Percentiles rank a stretch among this genome's conserved stretches.
Evolutionary conservation across 768 basidiomycete species (phyloP).

Genomic region (Epithele typhae): DNA sequence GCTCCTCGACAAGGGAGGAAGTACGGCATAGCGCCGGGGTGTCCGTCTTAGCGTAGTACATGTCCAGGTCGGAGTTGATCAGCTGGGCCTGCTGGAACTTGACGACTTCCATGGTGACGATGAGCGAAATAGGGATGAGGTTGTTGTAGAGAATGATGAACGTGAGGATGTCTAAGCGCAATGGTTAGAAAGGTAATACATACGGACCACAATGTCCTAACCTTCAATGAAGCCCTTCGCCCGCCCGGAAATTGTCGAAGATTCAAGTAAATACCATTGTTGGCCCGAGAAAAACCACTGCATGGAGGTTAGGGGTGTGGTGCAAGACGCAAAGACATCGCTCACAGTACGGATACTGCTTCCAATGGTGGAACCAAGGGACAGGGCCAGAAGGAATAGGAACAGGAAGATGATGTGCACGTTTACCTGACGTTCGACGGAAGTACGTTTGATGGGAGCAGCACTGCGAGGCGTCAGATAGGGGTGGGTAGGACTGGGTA

Average conservation of each 20-base stretch:
- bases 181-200: neutral
- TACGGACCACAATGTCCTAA: no score
- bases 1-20: conserved; percentile 95
- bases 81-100: conserved; percentile 97
- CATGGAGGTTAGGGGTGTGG: neutral
- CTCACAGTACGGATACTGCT: conserved; percentile 78
- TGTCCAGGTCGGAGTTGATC: conserved; percentile 97
- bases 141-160: conserved; percentile 99
- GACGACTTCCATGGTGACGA: conserved; percentile 99
- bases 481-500: neutral
- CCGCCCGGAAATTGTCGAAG: conserved; percentile 53
- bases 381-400: conserved; percentile 78
- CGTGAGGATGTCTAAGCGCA: conserved; percentile 78
- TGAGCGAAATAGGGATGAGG: conserved; percentile 96
- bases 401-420: conserved; percentile 95
- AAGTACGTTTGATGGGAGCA: conserved; percentile 94
- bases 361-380: conserved; percentile 88
- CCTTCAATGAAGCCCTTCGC: conserved; percentile 84
- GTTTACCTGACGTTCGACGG: conserved; percentile 95
- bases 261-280: conserved; percentile 88
- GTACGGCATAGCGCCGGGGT: conserved; percentile 98
- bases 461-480: conserved; percentile 47
- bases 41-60: conserved; percentile 95
- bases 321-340: neutral
- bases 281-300: conserved; percentile 83